Evolutionary conservation across 1,139 yeast species (phyloP), one percentile per base, ranked within the genome.

Genomic region (Nadsonia commutata): DNA sequence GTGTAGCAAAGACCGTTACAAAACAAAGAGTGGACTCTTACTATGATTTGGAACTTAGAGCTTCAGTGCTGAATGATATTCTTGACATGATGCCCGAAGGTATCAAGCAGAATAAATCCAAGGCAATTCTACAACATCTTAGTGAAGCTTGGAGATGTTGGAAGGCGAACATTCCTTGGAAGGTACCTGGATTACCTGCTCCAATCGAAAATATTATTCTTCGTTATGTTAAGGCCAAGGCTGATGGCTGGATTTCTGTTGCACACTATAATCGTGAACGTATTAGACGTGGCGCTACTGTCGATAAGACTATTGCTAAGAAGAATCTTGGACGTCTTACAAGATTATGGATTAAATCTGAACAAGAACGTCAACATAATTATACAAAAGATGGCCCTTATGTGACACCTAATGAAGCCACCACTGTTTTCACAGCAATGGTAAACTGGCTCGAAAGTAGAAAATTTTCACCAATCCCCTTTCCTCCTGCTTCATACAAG

Each of bases 111-210:
- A 82, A 75, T 52, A 88, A 86, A 57, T 78, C 95, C 1, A 80
- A 83, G 55, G 80, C 94, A 0, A 82, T 93, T 44, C 65, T 93
- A 42, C 97, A 90, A 55, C 99, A 93, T 62, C 67, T 93, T 45
- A 82, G 95, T 57, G 98, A 93, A 59, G 98, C 98, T 0, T 93
- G 99, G 99, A 70, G 98, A 58, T 90, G 98, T 59, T 93, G 98
- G 98, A 93, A 93, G 60, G 98, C 98, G 1, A 88, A 90, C 56
- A 81, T 90, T 48, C 95, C 96, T 1, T 93, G 98, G 98, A 80
- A 85, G 54, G 98, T 90, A 9, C 95, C 96, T 1, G 98, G 98
- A 0, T 68, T 93, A 60, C 98, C 99, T 2, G 80, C 75, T 43
- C 96, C 97, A 0, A 76, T 90, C 33, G 93, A 80, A 52, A 75